Percentiles rank a stretch among this genome's conserved stretches.
phyloP scores from a whole-genome alignment of 768 basidiomycete genomes.

The Boletus barrowsii region DNA sequence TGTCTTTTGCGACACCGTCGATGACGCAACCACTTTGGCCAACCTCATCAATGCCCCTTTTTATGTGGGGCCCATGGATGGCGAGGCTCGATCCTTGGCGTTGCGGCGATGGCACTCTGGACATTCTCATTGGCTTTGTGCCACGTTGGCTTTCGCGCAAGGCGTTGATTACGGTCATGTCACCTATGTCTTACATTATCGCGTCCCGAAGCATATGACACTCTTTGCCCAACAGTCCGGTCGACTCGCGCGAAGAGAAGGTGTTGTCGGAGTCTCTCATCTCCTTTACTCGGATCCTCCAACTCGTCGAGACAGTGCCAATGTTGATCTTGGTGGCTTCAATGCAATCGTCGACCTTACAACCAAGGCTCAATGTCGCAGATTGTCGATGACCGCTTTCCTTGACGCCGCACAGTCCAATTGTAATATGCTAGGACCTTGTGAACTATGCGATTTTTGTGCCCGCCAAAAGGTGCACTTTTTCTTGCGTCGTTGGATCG shows the following conservation, averaged over 20 bases:
- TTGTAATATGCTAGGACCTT: background rate
- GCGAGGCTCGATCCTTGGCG: too few relatives aligned
- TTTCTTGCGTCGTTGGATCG: background rate
- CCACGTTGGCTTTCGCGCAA: constrained; percentile 3
- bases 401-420: background rate
- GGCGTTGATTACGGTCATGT: constrained; percentile 1
- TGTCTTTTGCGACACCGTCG: too few relatives aligned
- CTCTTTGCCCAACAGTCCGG: constrained; percentile 4
- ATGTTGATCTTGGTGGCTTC: background rate
- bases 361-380: background rate
- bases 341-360: background rate
- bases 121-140: background rate
- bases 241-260: background rate
- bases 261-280: background rate
- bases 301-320: background rate
- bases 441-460: constrained; percentile 1
- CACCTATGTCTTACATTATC: constrained; percentile 1
- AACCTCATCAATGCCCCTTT: too few relatives aligned
- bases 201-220: constrained; percentile 3
- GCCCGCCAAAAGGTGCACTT: background rate
- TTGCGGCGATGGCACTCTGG: too few relatives aligned
- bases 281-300: background rate
- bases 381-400: background rate
- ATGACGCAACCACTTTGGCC: too few relatives aligned
- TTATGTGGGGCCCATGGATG: too few relatives aligned